Evolutionary conservation across 192 early-diverging fungal species (phyloP).

Genomic region (Podochytrium sp.): DNA sequence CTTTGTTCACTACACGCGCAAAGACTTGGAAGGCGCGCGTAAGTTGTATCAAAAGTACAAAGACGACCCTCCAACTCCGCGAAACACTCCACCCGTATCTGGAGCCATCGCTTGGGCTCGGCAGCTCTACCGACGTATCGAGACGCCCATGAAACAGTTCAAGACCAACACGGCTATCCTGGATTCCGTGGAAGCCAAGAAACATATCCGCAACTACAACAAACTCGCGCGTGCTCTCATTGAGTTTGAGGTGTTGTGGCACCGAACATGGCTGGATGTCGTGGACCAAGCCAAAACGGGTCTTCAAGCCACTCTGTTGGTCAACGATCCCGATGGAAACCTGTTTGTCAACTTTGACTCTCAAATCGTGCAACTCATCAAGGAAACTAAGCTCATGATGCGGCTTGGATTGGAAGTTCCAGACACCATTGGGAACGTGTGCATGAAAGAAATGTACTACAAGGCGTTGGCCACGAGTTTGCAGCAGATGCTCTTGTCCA

Average conservation of each 20-base stretch:
- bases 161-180: slow-evolving; percentile 56
- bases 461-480: slow-evolving; percentile 53
- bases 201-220: slow-evolving; percentile 72
- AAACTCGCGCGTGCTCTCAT: slow-evolving; percentile 65
- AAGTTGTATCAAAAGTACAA: slow-evolving; percentile 69
- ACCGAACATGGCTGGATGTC: slow-evolving; percentile 59
- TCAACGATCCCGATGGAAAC: slow-evolving; percentile 55
- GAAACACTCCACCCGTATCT: slow-evolving; percentile 64
- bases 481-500: slow-evolving; percentile 50
- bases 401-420: slow-evolving; percentile 58
- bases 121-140: slow-evolving; percentile 65
- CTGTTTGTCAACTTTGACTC: slow-evolving; percentile 67
- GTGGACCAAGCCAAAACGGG: slow-evolving; percentile 68
- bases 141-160: slow-evolving; percentile 64
- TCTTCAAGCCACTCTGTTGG: slow-evolving; percentile 65
- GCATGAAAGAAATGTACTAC: slow-evolving; percentile 66
- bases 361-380: slow-evolving; percentile 64
- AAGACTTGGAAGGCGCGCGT: slow-evolving; percentile 64
- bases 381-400: slow-evolving; percentile 63
- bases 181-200: slow-evolving; percentile 61
- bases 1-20: slow-evolving; percentile 64
- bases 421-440: slow-evolving; percentile 56
- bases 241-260: slow-evolving; percentile 67
- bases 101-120: slow-evolving; percentile 68
- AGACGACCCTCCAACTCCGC: slow-evolving; percentile 61